Base-by-base conservation (phyloP, 2,329 filamentous ascomycete genomes). In the Ilyonectria destructans region DNA sequence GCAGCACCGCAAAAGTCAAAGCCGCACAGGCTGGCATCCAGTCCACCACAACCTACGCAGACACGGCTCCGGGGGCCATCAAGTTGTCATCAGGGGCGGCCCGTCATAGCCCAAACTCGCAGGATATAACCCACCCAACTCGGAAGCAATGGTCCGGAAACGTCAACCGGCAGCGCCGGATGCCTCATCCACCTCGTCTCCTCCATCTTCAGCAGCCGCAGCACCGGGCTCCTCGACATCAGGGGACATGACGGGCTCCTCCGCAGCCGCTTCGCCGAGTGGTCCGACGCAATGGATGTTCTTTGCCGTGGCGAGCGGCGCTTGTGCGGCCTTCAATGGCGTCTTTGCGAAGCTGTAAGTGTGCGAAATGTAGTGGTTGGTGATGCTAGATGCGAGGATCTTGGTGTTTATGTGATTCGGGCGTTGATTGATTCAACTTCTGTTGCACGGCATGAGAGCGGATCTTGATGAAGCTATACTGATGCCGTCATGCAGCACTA, bases 331-430 rank as follows among this genome's bases (percentile, higher is more conserved):
- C 23, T 91, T 93, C 73, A 96, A 96, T 75, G 93, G 93, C 67
- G 91, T 93, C 6, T 95, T 96, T 83, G 93, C 93, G 1, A 96
- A 96, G 82, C 83, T 96, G 91, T 93, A 82, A 76, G 89, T 85
- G 49, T 13, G 8, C 17, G 6, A 15, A 13, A 29, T 21, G 23
- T 10, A 29, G 13, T 31, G 26, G n/a, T 9, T n/a, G 4, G 29
- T 52, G 29, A 52, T 17, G 4, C 8, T 33, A 8, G n/a, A 3
- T 13, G 23, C 21, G 23, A 7, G 13, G 9, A 10, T 52, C 17
- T 33, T 21, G 26, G 29, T 6, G 31, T 46, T 21, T 21, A 13
- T 54, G 37, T 17, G 26, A 17, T 37, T 54, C 37, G 19, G 56
- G 17, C 10, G 40, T 15, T 33, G 23, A 58, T 31, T 56, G 40